Conservation (phyloP, 2,329 filamentous ascomycete genomes). For the Botrytis fragariae region DNA sequence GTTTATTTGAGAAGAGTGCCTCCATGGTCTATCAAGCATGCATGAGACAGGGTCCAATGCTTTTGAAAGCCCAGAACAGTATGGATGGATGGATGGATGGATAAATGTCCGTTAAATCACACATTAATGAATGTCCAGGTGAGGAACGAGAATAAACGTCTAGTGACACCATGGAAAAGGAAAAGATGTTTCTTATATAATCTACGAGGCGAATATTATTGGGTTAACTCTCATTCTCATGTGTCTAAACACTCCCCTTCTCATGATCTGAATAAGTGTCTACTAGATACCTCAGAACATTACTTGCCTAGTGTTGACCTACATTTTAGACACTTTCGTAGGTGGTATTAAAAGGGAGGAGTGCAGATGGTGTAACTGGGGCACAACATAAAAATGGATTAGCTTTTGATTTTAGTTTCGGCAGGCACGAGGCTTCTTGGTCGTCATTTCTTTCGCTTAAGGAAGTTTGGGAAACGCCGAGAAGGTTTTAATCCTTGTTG, state of each 20-base stretch:
- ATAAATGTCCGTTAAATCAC: not conserved
- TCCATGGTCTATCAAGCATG: not conserved
- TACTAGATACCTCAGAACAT: not conserved
- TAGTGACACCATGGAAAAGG: not conserved
- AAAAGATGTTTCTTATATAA: not conserved
- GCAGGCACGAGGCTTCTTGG: constrained; percentile 15
- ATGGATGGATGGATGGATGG: constrained; percentile 2
- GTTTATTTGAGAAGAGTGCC: not conserved
- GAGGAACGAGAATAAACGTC: not conserved
- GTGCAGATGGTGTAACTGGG: constrained; percentile 8
- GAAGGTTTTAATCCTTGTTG: constrained; percentile 1
- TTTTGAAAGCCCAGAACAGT: not conserved
- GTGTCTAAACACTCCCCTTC: not conserved
- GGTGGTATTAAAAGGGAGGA: constrained; percentile 10
- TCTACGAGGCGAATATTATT: not conserved
- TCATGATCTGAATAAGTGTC: not conserved
- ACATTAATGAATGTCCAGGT: not conserved
- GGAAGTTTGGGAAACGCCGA: constrained; percentile 11
- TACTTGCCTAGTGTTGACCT: too few species aligned
- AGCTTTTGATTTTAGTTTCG: constrained; percentile 13
- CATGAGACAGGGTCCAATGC: constrained; percentile 5
- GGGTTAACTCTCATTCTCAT: not conserved
- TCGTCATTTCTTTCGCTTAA: constrained; percentile 18
- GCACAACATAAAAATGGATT: constrained; percentile 3
- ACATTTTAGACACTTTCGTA: not conserved